Percentiles rank a stretch among this genome's conserved stretches.
These are phyloP conservation scores for Trypanosoma cruzi DNA, from an alignment of 208 protist genomes.

Conservation along the genomic window DNA sequence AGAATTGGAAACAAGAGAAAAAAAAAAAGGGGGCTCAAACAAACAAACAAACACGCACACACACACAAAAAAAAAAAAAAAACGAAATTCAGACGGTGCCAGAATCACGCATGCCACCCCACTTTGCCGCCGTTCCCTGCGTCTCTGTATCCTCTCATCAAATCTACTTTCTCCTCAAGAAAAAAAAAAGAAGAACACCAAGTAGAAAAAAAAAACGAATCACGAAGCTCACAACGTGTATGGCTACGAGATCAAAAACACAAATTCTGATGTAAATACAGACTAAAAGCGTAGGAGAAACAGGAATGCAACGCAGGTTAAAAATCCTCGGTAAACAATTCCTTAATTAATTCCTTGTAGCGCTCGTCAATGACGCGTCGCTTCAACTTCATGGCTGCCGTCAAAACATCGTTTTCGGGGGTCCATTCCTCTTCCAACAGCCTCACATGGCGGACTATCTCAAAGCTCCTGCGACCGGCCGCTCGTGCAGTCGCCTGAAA, in stretches of 20 bases:
- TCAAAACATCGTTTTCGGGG: constrained; percentile 77
- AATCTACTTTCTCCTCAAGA: no score
- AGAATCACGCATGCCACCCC: no score
- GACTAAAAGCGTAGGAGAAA: no score
- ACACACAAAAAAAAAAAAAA: constrained; percentile 18
- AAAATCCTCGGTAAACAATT: constrained; percentile 46
- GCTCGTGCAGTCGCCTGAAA: constrained; percentile 55
- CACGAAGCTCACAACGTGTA: constrained; percentile 11
- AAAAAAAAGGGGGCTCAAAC: constrained; percentile 14
- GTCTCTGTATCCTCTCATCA: no score
- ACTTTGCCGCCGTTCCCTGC: no score
- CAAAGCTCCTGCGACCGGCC: constrained; percentile 73
- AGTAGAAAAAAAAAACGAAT: constrained; percentile 22
- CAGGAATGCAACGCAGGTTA: constrained; percentile 11
- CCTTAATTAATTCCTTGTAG: constrained; percentile 62
- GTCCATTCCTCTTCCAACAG: constrained; percentile 84
- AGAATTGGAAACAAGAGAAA: no score
- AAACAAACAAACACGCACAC: constrained; percentile 12
- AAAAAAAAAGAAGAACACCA: constrained; percentile 22
- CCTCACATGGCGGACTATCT: constrained; percentile 51
- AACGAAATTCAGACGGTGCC: constrained; percentile 19
- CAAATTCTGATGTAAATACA: no score
- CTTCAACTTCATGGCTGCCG: constrained; percentile 84
- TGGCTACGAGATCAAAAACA: constrained; percentile 7
- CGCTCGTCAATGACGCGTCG: constrained; percentile 60